Evolutionary conservation across 352 stramenopile genomes (phyloP).

Genomic region (Phytophthora quininea): DNA sequence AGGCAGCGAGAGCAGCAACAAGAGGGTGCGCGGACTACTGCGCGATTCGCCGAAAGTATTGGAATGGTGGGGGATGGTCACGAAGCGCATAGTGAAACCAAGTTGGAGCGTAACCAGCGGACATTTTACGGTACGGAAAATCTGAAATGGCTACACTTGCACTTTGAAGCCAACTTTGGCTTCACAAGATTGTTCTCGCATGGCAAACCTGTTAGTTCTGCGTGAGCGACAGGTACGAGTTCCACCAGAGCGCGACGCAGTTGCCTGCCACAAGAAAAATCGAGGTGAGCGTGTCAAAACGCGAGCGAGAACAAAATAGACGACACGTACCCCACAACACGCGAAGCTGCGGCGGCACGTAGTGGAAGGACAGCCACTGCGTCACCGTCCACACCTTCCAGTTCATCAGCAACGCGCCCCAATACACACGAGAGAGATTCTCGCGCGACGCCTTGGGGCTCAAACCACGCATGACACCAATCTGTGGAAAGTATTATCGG

Average conservation of each 20-base stretch:
- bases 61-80: slow-evolving; percentile 24
- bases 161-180: slow-evolving; percentile 4
- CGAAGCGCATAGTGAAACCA: neutral
- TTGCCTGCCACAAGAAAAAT: slow-evolving; percentile 50
- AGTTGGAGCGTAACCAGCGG: neutral
- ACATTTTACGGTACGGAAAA: neutral
- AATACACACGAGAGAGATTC: slow-evolving; percentile 55
- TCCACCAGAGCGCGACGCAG: slow-evolving; percentile 77
- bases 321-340: slow-evolving; percentile 72
- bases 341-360: slow-evolving; percentile 70
- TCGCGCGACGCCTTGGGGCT: slow-evolving; percentile 50
- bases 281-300: slow-evolving; percentile 1
- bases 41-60: slow-evolving; percentile 12
- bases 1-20: neutral
- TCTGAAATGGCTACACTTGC: slow-evolving; percentile 13
- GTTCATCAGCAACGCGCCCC: slow-evolving; percentile 68
- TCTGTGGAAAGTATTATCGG: slow-evolving; percentile 23
- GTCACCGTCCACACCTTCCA: slow-evolving; percentile 74
- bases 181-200: slow-evolving; percentile 35
- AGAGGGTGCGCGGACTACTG: slow-evolving; percentile 5
- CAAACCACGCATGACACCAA: slow-evolving; percentile 63
- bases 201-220: slow-evolving; percentile 39
- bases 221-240: slow-evolving; percentile 76
- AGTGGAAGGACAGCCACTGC: slow-evolving; percentile 79
- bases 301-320: neutral